Evolutionary conservation across 441 rosid genomes (phyloP), one percentile per base, ranked within the genome.

Genomic region (Adansonia gregorii): DNA sequence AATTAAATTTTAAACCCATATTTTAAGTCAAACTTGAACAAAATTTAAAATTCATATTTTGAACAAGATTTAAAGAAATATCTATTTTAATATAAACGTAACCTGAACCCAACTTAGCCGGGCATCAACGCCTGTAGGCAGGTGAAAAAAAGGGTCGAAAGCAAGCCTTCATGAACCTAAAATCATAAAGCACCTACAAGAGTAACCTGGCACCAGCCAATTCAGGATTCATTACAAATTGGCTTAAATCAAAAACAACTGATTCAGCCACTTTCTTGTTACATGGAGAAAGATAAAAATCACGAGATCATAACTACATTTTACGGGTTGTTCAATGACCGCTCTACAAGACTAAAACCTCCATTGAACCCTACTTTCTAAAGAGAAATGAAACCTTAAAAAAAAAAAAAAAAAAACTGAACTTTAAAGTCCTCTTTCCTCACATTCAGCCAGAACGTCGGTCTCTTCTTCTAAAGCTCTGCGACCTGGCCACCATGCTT

Each of bases 211-310:
- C 65, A 72, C 39, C 61, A 52, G 66, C 52, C 43, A 60, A 49
- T 73, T 49, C 75, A 55, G 75, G 51, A 74, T 83, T 76, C 83
- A 64, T 64, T 78, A 69, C 82, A 82, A 69, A 56, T 61, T 45
- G 67, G 64, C 71, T 17, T 49, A 3, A 24, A 52, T 48, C 48
- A 19, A 46, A 45, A 64, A 59, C 45, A 19, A 20, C 54, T 49
- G 54, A 22, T 14, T 65, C 58, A 66, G 58, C 68, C 70, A 68
- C 45, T 67, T 78, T 60, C 72, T 81, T 68, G 49, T 77, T 76
- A 81, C 80, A 78, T 49, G 68, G 61, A 24, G n/a, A 19, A 67
- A 24, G 41, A 19, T n/a, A 24, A 24, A 60, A 60, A 22, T 10
- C 12, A 60, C 64, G 31, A 55, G 56, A 71, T 66, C 63, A 60